phyloP scores from a whole-genome alignment of 352 stramenopile species.

The Globisporangium iwayamae region DNA sequence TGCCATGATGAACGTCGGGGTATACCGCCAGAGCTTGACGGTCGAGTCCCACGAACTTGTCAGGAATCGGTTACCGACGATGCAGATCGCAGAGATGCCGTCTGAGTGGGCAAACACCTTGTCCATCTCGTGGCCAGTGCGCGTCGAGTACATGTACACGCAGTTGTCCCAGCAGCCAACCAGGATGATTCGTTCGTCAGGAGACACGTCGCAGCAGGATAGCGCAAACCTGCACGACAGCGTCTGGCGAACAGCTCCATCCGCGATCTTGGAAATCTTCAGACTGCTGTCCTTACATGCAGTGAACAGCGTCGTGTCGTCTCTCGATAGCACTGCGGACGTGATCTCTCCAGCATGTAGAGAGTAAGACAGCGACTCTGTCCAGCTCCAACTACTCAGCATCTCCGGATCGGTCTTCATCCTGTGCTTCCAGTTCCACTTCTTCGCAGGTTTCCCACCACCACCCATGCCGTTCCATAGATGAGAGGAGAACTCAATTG shows the following conservation, averaged over 20 bases:
- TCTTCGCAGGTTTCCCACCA: conserved; percentile 35
- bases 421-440: conserved; percentile 52
- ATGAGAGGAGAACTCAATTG: conserved; percentile 30
- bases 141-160: conserved; percentile 71
- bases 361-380: conserved; percentile 28
- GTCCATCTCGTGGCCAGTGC: conserved; percentile 53
- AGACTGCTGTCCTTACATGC: conserved; percentile 69
- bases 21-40: conserved; percentile 76
- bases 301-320: conserved; percentile 49
- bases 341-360: conserved; percentile 68
- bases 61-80: conserved; percentile 52
- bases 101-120: conserved; percentile 63
- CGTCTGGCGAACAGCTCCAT: conserved; percentile 27
- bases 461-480: conserved; percentile 32
- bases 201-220: conserved; percentile 69
- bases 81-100: conserved; percentile 65
- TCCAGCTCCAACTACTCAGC: conserved; percentile 45
- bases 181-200: conserved; percentile 55
- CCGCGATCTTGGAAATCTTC: conserved; percentile 39
- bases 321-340: conserved; percentile 49
- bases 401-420: conserved; percentile 31
- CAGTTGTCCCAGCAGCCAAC: conserved; percentile 72
- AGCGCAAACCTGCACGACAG: conserved; percentile 35
- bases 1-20: conserved; percentile 40
- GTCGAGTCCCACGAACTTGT: conserved; percentile 79